phyloP scores from a whole-genome alignment of 2,329 filamentous ascomycete species.

The Neurospora sp. region DNA sequence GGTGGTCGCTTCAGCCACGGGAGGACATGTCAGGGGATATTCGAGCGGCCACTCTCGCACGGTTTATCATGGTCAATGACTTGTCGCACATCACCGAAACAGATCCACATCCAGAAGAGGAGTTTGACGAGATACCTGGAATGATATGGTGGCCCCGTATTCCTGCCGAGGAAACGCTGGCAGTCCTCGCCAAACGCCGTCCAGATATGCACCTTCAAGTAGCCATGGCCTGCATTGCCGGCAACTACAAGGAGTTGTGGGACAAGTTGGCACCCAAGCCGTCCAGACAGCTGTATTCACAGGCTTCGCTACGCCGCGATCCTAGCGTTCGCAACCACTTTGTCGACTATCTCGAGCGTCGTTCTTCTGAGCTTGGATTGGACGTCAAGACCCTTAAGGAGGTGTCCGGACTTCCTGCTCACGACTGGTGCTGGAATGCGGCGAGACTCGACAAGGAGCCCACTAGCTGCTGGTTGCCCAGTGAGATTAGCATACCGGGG shows the following conservation, averaged over 20 bases:
- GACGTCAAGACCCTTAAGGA: background rate
- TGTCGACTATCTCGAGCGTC: background rate
- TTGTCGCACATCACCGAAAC: conserved; percentile 6
- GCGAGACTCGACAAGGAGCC: background rate
- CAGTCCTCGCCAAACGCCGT: conserved; percentile 2
- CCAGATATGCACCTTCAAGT: conserved; percentile 2
- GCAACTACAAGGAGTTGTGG: conserved; percentile 3
- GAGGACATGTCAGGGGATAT: background rate
- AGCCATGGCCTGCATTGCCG: conserved; percentile 7
- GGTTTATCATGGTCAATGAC: conserved; percentile 10
- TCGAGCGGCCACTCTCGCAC: conserved; percentile 2
- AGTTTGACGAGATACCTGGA: background rate
- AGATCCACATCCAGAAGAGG: background rate
- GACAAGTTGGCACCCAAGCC: conserved; percentile 3
- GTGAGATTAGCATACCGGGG: background rate
- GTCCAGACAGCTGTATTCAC: background rate
- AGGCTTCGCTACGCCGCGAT: background rate
- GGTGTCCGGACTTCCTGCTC: rapidly evolving
- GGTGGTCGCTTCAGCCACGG: conserved; percentile 6
- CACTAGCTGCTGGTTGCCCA: background rate
- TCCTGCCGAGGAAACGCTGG: background rate
- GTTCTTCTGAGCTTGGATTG: background rate
- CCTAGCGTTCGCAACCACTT: background rate
- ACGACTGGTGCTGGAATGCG: background rate
- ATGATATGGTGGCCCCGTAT: conserved; percentile 11